Conservation (phyloP, 192 early-diverging fungal species). For the Nowakowskiella sp. region DNA sequence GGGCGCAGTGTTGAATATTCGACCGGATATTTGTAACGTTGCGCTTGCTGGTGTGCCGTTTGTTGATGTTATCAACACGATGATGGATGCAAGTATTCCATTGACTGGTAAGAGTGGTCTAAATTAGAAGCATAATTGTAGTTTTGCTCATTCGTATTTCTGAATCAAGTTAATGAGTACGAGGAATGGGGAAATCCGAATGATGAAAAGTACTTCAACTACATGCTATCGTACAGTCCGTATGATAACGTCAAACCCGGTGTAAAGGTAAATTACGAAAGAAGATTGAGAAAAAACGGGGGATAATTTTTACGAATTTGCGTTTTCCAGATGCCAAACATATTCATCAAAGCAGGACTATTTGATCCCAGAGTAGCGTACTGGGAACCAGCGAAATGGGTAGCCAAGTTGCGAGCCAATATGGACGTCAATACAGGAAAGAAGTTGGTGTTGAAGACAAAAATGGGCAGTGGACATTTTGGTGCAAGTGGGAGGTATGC, state of each 20-base stretch:
- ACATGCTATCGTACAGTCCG: conserved; percentile 41
- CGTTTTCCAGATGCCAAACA: conserved; percentile 22
- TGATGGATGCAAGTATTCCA: too few species aligned
- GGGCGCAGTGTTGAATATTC: conserved; percentile 32
- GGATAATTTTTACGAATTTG: conserved; percentile 7
- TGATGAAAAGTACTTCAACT: conserved; percentile 39
- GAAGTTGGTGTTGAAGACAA: conserved; percentile 34
- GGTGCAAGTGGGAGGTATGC: conserved; percentile 38
- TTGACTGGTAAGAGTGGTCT: too few species aligned
- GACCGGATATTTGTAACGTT: conserved; percentile 27
- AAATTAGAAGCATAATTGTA: too few species aligned
- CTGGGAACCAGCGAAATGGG: conserved; percentile 87
- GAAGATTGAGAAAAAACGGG: background rate
- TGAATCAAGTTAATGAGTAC: conserved; percentile 39
- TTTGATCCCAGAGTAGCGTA: conserved; percentile 80
- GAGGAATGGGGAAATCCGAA: conserved; percentile 50
- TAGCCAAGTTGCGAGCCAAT: conserved; percentile 67
- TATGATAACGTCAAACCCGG: conserved; percentile 36
- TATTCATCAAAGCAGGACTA: conserved; percentile 62
- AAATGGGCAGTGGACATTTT: conserved; percentile 42
- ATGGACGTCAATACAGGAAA: conserved; percentile 4
- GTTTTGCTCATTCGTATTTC: too few species aligned
- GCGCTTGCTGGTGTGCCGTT: conserved; percentile 42
- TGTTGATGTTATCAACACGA: conserved; percentile 43
- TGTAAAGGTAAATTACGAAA: background rate